Evolutionary conservation across 1,139 yeast genomes (phyloP).

Genomic region (Ogataea hybrid): DNA sequence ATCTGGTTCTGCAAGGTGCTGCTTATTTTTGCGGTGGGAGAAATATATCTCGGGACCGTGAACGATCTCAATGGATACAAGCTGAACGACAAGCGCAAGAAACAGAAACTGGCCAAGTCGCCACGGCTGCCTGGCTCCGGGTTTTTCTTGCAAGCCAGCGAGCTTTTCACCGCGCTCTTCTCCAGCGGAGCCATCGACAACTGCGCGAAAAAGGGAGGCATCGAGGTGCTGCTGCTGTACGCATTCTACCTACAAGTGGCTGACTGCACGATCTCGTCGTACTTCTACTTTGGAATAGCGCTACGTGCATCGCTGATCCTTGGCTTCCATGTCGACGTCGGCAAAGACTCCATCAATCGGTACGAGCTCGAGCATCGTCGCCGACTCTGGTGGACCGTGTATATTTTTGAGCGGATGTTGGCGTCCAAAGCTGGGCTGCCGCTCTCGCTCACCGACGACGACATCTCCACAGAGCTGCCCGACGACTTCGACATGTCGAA

Average conservation of each 20-base stretch:
- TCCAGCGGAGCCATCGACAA: constrained; percentile 80
- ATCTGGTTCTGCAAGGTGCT: constrained; percentile 80
- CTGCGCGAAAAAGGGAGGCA: constrained; percentile 74
- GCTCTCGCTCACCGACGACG: constrained; percentile 71
- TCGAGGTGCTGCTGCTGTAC: constrained; percentile 74
- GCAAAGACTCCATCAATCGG: constrained; percentile 57
- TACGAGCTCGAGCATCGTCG: constrained; percentile 78
- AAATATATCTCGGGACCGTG: constrained; percentile 78
- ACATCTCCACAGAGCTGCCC: constrained; percentile 75
- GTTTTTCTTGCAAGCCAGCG: constrained; percentile 73
- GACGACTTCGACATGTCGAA: constrained; percentile 62
- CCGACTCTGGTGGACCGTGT: constrained; percentile 89
- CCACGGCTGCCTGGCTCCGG: constrained; percentile 71
- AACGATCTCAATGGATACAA: constrained; percentile 44
- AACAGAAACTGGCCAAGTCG: constrained; percentile 19
- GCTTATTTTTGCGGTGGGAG: constrained; percentile 78
- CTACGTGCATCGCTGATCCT: constrained; percentile 68
- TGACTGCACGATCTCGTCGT: constrained; percentile 80
- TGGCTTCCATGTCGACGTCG: constrained; percentile 86
- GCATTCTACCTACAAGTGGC: constrained; percentile 85
- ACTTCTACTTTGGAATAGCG: constrained; percentile 78
- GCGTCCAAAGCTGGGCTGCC: constrained; percentile 87
- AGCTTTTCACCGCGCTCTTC: constrained; percentile 68
- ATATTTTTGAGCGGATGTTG: constrained; percentile 83
- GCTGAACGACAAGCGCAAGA: constrained; percentile 26